Conservation (phyloP, 257 asterid species). For the Scutellaria galericulata region DNA sequence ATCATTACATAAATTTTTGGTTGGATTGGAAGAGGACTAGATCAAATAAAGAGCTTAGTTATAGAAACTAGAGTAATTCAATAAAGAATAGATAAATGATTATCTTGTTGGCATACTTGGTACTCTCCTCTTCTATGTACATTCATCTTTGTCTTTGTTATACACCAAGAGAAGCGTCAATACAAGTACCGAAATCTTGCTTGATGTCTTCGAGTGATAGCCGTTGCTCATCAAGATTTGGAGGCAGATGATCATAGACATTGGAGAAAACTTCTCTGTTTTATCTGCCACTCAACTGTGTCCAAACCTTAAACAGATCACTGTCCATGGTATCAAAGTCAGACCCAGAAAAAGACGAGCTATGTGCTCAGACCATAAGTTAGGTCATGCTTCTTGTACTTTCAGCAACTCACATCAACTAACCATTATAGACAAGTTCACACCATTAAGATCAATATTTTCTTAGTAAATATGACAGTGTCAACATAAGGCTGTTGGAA, state of each 20-base stretch:
- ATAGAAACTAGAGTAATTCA: slow-evolving; percentile 1
- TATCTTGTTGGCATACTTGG: slow-evolving; percentile 12
- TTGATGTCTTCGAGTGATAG: background rate
- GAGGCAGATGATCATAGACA: background rate
- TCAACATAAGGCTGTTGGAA: slow-evolving; percentile 1
- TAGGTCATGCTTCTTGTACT: background rate
- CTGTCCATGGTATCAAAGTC: background rate
- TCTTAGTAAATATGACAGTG: too few species aligned
- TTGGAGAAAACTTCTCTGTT: background rate
- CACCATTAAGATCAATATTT: too few species aligned
- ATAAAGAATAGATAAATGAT: slow-evolving; percentile 1
- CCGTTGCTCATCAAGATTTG: background rate
- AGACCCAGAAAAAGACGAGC: background rate
- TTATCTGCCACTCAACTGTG: too few species aligned
- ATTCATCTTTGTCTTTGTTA: background rate
- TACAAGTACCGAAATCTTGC: background rate
- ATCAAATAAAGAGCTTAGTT: slow-evolving; percentile 17
- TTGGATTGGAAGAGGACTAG: slow-evolving; percentile 20
- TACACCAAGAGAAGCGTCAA: background rate
- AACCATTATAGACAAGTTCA: too few species aligned
- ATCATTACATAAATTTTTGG: slow-evolving; percentile 8
- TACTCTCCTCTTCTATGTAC: slow-evolving; percentile 21
- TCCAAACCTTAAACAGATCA: background rate
- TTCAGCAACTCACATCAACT: background rate
- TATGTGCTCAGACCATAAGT: background rate